Evolutionary conservation across 2,329 filamentous ascomycete species (phyloP), one percentile per base, ranked within the genome.

Genomic region (Nothopassalora personata): DNA sequence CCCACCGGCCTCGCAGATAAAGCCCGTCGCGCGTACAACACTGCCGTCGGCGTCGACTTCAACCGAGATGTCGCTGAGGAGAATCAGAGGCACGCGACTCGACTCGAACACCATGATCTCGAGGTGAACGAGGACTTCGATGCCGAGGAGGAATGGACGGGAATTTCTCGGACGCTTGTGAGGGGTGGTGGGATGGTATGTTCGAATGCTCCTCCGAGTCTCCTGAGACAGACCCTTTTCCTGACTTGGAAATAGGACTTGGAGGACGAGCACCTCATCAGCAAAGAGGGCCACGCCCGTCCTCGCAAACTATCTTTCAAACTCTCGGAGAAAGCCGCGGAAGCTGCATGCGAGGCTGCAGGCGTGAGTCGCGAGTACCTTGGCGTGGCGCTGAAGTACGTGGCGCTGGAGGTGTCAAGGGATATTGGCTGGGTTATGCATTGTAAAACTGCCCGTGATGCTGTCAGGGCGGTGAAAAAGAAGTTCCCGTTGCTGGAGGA

Each of bases 401-500:
- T 60, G 31, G 60, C 62, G 18, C 58, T 59, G 10, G 62, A 56
- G 19, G 54, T 60, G 53, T 53, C 54, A 2, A 58, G 56, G 31
- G 60, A 60, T 10, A 53, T 64, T 19, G 60, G 60, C 51, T 63
- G 57, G 50, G 39, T 62, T 3, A 39, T 49, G 4, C 51, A 45
- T 28, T 59, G 57, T 36, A 54, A 57, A 13, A 61, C 60, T 9
- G 58, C 56, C 36, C 57, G 48, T 3, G 56, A 57, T 15, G 57
- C 49, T 9, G 53, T 61, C 11, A 11, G 43, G 7, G 53, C 49
- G n/a, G 45, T 61, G 46, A 60, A 60, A 39, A 15, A 36, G 13
- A 54, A 56, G 31, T 63, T 62, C 33, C 58, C 62, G 7, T n/a
- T 61, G 7, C 30, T 64, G 8, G 52, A 62, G 39, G 62, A 64